Conservation (phyloP, 495 filamentous ascomycete species). For the Podospora pseudocomata region DNA sequence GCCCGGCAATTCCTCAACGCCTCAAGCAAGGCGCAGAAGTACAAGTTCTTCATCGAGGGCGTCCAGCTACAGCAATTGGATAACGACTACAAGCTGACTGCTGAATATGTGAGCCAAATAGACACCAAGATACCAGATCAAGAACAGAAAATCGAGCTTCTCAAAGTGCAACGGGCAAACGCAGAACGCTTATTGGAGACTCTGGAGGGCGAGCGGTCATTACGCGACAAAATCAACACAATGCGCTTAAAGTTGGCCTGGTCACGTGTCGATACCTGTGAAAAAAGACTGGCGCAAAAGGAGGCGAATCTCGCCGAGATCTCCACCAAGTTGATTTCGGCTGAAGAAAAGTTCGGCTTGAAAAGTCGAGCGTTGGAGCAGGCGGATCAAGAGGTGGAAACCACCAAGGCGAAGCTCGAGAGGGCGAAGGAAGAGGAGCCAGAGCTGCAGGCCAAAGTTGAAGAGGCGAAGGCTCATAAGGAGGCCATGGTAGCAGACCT, state of each 20-base stretch:
- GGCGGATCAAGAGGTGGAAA: constrained; percentile 21
- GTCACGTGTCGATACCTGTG: constrained; percentile 58
- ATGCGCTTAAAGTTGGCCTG: constrained; percentile 63
- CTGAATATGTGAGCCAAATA: constrained; percentile 45
- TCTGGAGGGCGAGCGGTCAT: constrained; percentile 53
- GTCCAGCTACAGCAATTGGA: constrained; percentile 91
- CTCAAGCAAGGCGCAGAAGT: constrained; percentile 78
- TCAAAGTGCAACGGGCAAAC: constrained; percentile 38
- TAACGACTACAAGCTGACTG: constrained; percentile 81
- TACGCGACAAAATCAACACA: constrained; percentile 50
- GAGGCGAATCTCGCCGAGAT: constrained; percentile 34
- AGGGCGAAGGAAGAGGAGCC: neutral
- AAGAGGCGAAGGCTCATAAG: neutral
- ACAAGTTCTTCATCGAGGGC: constrained; percentile 94
- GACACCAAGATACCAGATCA: constrained; percentile 44
- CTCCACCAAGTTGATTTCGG: constrained; percentile 28
- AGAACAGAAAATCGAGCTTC: constrained; percentile 62
- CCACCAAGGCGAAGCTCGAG: constrained; percentile 22
- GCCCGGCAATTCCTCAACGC: constrained; percentile 89
- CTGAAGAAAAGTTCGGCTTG: constrained; percentile 24
- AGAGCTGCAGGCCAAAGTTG: neutral
- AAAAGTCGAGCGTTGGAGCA: constrained; percentile 29
- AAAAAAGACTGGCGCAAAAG: constrained; percentile 31
- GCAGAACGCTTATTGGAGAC: constrained; percentile 49
- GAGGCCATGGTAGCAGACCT: constrained; percentile 14